phyloP scores from a whole-genome alignment of 257 asterid genomes.

The Anisodus tanguticus region DNA sequence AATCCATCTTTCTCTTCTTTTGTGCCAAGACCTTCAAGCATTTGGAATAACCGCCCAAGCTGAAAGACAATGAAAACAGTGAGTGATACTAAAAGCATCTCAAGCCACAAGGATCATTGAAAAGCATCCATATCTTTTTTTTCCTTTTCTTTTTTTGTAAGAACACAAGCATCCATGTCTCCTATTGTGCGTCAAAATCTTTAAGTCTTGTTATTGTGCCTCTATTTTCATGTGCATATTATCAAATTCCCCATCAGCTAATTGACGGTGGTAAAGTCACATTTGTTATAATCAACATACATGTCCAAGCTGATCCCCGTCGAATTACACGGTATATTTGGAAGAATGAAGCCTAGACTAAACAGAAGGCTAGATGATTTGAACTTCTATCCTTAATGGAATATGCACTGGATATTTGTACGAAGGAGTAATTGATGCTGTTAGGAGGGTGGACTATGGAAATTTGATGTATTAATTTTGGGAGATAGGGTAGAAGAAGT shows the following conservation, averaged over 20 bases:
- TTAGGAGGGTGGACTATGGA: not conserved
- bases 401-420: not conserved
- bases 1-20: conserved; percentile 74
- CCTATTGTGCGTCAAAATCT: not conserved
- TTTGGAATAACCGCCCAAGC: conserved; percentile 88
- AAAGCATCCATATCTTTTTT: not conserved
- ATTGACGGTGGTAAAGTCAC: not conserved
- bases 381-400: not conserved
- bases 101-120: not conserved
- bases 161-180: not conserved
- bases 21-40: conserved; percentile 91
- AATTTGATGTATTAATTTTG: not conserved
- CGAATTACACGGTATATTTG: not conserved
- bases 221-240: conserved; percentile 5
- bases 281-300: not conserved
- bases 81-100: not conserved
- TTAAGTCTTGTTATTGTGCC: not conserved
- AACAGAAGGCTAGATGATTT: conserved; percentile 15
- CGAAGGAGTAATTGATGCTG: not conserved
- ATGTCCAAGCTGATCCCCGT: not conserved
- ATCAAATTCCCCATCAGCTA: not conserved
- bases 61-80: conserved; percentile 29
- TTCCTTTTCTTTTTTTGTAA: no score
- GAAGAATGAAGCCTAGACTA: conserved; percentile 6
- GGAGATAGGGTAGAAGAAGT: not conserved